These are phyloP conservation scores for Protomyces arabidopsidicola DNA, from an alignment of 1,139 yeast species.

Conservation along the genomic window DNA sequence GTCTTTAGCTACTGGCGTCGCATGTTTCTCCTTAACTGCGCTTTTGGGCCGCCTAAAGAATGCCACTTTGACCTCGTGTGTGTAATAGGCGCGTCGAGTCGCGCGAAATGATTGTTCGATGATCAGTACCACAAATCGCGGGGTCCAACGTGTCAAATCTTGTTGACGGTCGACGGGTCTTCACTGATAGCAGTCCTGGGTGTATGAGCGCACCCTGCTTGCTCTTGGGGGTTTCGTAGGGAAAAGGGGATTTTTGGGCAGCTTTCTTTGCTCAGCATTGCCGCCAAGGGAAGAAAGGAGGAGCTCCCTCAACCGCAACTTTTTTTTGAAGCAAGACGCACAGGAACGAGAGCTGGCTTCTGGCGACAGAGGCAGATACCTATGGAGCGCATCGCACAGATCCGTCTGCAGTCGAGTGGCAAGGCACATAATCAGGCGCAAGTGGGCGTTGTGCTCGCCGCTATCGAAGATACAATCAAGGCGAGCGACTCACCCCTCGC, in stretches of 20 bases:
- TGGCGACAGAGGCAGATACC: neutral
- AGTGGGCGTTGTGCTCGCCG: conserved; percentile 66
- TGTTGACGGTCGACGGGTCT: no score
- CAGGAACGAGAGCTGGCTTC: no score
- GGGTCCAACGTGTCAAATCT: no score
- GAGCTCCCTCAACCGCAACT: neutral
- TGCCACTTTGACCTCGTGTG: neutral
- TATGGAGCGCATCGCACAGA: conserved; percentile 28
- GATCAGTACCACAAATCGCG: no score
- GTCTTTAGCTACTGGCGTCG: neutral
- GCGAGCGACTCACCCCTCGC: conserved; percentile 59
- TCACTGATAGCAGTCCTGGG: no score
- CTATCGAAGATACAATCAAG: conserved; percentile 81
- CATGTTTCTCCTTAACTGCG: neutral
- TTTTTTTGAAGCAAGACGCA: neutral
- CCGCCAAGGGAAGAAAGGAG: neutral
- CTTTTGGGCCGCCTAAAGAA: neutral
- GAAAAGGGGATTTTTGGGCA: no score
- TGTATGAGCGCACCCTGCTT: no score
- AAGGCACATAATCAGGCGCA: conserved; percentile 32
- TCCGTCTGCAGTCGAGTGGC: conserved; percentile 29
- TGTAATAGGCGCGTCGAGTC: neutral
- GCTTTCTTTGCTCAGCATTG: no score
- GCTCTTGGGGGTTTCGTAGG: no score
- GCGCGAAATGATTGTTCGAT: neutral